Evolutionary conservation across 768 basidiomycete genomes (phyloP), one percentile per base, ranked within the genome.

Genomic region (Tricholoma sp.): DNA sequence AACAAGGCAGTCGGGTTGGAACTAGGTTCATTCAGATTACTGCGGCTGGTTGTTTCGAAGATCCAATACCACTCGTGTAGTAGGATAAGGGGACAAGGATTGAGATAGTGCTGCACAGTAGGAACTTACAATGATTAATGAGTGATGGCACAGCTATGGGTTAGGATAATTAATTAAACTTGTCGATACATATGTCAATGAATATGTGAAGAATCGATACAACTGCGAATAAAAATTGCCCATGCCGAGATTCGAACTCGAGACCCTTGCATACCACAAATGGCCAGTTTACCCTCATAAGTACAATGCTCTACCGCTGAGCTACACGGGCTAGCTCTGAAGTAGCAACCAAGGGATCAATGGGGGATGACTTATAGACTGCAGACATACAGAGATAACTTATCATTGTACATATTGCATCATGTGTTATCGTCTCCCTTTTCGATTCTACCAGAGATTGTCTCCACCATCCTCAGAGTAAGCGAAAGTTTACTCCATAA

Each of bases 1-100:
- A 91, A 59, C 92, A 94, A 68, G 88, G 84, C 4, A 72, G 79
- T 61, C 76, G 90, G 54, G 82, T 89, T 37, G 92, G 90, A 12
- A 90, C 83, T 1, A 75, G 88, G 59, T 88, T 85, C 63, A 67
- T 89, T 21, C 76, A 78, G 21, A 67, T 83, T 45, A 72, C 74
- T 11, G 66, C 64, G 10, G 74, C 75, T n/a, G 74, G 74, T 51
- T 79, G 77, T 54, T 62, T 69, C 54, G 81, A 82, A 62, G 76
- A 78, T 11, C 56, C 59, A 24, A 54, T 56, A 1, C 57, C 61
- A 27, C 45, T 22, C 19, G 64, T 66, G 5, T 64, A 64, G 24
- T 27, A 27, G 5, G 24, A 27, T 27, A 27, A 5, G 24, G 24
- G 5, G 24, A 27, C 5, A 27, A 5, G 24, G 24, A 50, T 3